Evolutionary conservation across 148 eudicot species (phyloP).

Genomic region (Persicaria maculosa): DNA sequence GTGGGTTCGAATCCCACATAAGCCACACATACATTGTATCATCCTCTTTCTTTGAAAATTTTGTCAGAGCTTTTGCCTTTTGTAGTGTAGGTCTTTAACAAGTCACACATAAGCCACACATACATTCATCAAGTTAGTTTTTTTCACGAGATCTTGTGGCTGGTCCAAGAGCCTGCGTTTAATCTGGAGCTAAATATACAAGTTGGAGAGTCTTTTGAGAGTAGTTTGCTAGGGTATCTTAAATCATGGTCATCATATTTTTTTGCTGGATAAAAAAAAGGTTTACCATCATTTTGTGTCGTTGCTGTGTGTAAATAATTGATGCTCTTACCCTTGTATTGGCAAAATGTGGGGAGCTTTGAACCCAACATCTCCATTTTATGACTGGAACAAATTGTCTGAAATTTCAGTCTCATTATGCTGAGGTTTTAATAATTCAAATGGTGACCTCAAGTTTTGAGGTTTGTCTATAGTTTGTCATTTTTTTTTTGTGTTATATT

Average conservation of each 20-base stretch:
- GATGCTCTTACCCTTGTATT: background rate
- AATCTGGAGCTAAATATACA: background rate
- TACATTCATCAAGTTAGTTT: slow-evolving; percentile 6
- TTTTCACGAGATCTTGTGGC: background rate
- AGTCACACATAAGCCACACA: too few species aligned
- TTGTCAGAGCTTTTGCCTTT: too few species aligned
- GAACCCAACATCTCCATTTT: background rate
- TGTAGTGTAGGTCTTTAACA: too few species aligned
- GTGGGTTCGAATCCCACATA: too few species aligned
- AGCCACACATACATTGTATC: too few species aligned
- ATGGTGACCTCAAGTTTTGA: too few species aligned
- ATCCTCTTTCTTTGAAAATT: too few species aligned
- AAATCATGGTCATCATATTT: background rate
- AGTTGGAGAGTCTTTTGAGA: background rate
- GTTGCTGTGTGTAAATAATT: background rate
- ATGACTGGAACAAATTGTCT: background rate
- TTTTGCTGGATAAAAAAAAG: background rate
- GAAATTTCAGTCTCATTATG: background rate
- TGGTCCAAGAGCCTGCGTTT: background rate
- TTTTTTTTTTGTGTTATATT: too few species aligned
- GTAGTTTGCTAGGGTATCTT: slow-evolving; percentile 2
- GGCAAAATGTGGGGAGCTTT: background rate
- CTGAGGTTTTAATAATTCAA: too few species aligned
- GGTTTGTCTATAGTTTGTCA: too few species aligned
- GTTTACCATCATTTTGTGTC: background rate